phyloP scores from a whole-genome alignment of 164 flowering plant genomes.

The Aristolochia fimbriata region DNA sequence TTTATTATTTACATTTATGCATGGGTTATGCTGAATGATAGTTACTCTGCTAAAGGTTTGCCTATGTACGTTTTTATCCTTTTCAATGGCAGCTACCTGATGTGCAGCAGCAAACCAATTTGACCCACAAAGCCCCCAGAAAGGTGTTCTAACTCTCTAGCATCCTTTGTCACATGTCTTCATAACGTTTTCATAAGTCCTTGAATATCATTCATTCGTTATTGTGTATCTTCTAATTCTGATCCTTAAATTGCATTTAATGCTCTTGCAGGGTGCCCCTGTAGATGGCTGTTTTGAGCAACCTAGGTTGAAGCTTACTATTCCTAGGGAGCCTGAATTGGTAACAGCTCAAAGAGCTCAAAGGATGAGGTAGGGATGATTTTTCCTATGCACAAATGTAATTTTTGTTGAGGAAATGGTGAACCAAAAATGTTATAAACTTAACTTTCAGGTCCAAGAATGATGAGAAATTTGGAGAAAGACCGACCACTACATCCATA shows the following conservation, averaged over 20 bases:
- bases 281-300: constrained; percentile 19
- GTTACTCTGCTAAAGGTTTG: neutral
- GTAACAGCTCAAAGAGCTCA: constrained; percentile 73
- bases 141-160: constrained; percentile 29
- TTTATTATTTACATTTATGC: neutral
- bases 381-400: neutral
- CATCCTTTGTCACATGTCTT: neutral
- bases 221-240: neutral
- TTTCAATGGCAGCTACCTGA: constrained; percentile 41
- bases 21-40: neutral
- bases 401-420: neutral
- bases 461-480: constrained; percentile 23
- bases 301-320: constrained; percentile 46
- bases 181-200: neutral
- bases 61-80: too few relatives aligned
- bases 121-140: constrained; percentile 62
- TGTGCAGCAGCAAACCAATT: constrained; percentile 34
- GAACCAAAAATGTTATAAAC: neutral
- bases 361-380: constrained; percentile 36
- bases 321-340: constrained; percentile 86
- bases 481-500: constrained; percentile 18
- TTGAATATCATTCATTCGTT: neutral
- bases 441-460: constrained; percentile 44
- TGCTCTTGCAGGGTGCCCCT: constrained; percentile 39
- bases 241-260: too few relatives aligned